A percentile compares a stretch with the other conserved stretches of the same genome.
Conservation (phyloP, 2,329 filamentous ascomycete genomes). For the Rhynchosporium secalis region DNA sequence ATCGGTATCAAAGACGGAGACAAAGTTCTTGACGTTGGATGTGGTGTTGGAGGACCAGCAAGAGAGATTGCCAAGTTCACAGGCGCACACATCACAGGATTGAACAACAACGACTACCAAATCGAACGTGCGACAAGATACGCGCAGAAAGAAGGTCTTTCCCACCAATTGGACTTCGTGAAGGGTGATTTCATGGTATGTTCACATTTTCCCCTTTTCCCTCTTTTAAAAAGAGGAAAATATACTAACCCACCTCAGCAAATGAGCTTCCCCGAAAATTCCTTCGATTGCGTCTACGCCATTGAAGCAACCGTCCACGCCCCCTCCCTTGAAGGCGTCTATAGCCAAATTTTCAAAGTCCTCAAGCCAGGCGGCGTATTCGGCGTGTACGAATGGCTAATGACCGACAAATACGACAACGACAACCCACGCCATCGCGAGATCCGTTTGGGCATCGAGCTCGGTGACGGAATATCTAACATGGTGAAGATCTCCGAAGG, state of each 20-base stretch:
- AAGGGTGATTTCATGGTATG: slow-evolving; percentile 94
- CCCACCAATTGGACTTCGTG: slow-evolving; percentile 78
- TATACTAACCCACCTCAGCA: slow-evolving; percentile 52
- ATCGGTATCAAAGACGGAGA: slow-evolving; percentile 86
- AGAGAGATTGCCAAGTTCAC: slow-evolving; percentile 97
- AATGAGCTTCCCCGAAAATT: slow-evolving; percentile 92
- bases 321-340: slow-evolving; percentile 85
- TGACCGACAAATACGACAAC: slow-evolving; percentile 96
- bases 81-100: slow-evolving; percentile 81
- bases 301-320: slow-evolving; percentile 97
- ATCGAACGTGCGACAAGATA: slow-evolving; percentile 92
- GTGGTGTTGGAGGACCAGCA: slow-evolving; percentile 93
- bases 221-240: neutral
- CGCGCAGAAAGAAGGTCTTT: slow-evolving; percentile 77
- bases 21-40: slow-evolving; percentile 93
- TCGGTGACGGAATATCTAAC: slow-evolving; percentile 95
- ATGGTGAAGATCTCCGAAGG: slow-evolving; percentile 91
- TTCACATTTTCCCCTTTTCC: neutral
- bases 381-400: slow-evolving; percentile 98
- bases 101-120: slow-evolving; percentile 99
- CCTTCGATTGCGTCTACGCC: slow-evolving; percentile 92
- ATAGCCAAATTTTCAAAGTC: slow-evolving; percentile 92
- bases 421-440: slow-evolving; percentile 82
- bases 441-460: slow-evolving; percentile 95
- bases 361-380: slow-evolving; percentile 95